Conservation (phyloP, 78 protist species). For the Dictyostelium intermedium region DNA sequence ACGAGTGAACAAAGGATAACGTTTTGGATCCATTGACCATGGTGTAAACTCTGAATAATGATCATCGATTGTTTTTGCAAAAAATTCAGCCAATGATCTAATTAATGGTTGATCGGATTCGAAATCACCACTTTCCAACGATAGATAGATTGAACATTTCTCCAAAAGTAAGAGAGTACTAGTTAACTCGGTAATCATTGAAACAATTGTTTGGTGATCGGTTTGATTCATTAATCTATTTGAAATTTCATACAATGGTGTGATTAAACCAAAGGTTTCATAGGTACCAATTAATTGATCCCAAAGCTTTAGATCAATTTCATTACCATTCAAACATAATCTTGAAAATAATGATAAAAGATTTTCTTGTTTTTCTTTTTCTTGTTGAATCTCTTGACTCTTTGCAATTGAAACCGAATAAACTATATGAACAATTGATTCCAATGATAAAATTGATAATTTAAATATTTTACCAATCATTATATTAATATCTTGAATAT, state of each 20-base stretch:
- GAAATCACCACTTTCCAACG: neutral
- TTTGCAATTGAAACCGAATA: neutral
- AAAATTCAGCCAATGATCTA: conserved; percentile 71
- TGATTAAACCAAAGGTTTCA: conserved; percentile 41
- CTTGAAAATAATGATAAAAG: neutral
- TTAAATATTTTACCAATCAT: neutral
- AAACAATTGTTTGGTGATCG: neutral
- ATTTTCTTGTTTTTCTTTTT: neutral
- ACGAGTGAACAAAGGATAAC: conserved; percentile 39
- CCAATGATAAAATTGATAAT: neutral
- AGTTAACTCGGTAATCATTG: neutral
- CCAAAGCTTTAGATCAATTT: conserved; percentile 18
- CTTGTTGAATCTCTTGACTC: neutral
- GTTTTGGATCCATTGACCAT: conserved; percentile 70
- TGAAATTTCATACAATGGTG: conserved; percentile 21
- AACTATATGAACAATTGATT: neutral
- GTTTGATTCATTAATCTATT: neutral
- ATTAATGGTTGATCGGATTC: conserved; percentile 14
- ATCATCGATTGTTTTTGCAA: conserved; percentile 78
- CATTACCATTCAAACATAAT: conserved; percentile 1
- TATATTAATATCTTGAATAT: neutral
- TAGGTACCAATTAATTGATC: conserved; percentile 46
- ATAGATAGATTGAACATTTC: conserved; percentile 17
- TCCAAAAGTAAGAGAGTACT: conserved; percentile 6
- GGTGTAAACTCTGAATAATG: conserved; percentile 77